These are phyloP conservation scores for Kazachstania martiniae DNA, from an alignment of 805 yeast genomes.

Conservation along the genomic window DNA sequence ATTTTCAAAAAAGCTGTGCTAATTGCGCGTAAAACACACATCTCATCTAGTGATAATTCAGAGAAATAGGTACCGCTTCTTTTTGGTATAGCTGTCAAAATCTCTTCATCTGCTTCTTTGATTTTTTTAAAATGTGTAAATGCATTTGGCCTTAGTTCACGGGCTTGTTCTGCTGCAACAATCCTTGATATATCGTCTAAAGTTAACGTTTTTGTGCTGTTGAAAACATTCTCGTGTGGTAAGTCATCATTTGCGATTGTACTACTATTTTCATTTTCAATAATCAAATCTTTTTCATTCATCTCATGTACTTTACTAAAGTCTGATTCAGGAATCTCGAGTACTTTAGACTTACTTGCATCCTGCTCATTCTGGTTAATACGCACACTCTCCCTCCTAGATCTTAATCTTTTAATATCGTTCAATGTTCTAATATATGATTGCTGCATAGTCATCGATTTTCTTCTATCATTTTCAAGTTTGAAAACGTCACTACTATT, in stretches of 20 bases:
- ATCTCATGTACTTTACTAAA: conserved; percentile 1
- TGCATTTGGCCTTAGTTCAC: conserved; percentile 88
- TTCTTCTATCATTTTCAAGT: conserved; percentile 7
- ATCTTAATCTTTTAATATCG: conserved; percentile 67
- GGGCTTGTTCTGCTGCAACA: conserved; percentile 93
- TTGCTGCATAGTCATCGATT: conserved; percentile 29
- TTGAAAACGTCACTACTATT: too few species aligned
- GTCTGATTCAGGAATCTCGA: conserved; percentile 39
- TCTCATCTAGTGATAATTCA: conserved; percentile 31
- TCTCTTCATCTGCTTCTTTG: conserved; percentile 22
- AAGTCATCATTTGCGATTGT: conserved; percentile 39
- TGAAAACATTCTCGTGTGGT: conserved; percentile 34
- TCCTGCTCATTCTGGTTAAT: conserved; percentile 40
- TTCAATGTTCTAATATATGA: conserved; percentile 60
- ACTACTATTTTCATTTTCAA: conserved; percentile 13
- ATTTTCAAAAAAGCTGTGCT: conserved; percentile 29
- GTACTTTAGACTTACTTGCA: conserved; percentile 54
- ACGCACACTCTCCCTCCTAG: conserved; percentile 54
- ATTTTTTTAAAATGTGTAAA: conserved; percentile 61
- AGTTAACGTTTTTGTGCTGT: conserved; percentile 76
- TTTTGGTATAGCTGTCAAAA: conserved; percentile 7
- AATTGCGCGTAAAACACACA: conserved; percentile 48
- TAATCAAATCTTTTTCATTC: conserved; percentile 24
- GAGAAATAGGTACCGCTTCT: conserved; percentile 44
- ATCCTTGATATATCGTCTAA: conserved; percentile 94